These are phyloP conservation scores for Saccharomyces eubayanus DNA, from an alignment of 805 yeast genomes.

Conservation along the genomic window DNA sequence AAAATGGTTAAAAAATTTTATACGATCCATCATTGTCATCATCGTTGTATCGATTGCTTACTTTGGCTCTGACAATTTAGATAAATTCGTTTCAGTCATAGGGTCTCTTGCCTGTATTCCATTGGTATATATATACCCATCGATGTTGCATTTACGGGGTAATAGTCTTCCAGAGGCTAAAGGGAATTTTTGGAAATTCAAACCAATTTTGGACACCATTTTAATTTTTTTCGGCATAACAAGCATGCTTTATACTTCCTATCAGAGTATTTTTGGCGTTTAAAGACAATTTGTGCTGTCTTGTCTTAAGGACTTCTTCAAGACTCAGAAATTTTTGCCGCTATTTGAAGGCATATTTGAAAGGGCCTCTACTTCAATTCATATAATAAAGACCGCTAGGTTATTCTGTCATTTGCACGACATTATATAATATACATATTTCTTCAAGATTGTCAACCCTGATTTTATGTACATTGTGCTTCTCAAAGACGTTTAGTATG, in stretches of 20 bases:
- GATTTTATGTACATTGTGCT: neutral
- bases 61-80: conserved; percentile 60
- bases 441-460: neutral
- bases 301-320: neutral
- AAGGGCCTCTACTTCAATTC: neutral
- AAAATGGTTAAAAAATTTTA: conserved; percentile 61
- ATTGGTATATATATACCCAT: conserved; percentile 78
- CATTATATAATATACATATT: neutral
- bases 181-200: conserved; percentile 18
- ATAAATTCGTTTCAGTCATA: conserved; percentile 67
- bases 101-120: conserved; percentile 85
- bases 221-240: conserved; percentile 49
- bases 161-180: conserved; percentile 31
- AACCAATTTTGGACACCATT: conserved; percentile 38
- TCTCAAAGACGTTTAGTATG: neutral
- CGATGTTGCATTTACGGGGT: conserved; percentile 57
- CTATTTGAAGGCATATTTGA: neutral
- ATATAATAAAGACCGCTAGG: neutral
- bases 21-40: conserved; percentile 47
- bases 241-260: conserved; percentile 62
- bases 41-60: conserved; percentile 52
- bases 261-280: conserved; percentile 38
- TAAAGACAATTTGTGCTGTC: neutral
- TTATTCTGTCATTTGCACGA: neutral
- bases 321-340: neutral